These are phyloP conservation scores for Saururus chinensis DNA, from an alignment of 164 flowering plant species.

Conservation along the genomic window DNA sequence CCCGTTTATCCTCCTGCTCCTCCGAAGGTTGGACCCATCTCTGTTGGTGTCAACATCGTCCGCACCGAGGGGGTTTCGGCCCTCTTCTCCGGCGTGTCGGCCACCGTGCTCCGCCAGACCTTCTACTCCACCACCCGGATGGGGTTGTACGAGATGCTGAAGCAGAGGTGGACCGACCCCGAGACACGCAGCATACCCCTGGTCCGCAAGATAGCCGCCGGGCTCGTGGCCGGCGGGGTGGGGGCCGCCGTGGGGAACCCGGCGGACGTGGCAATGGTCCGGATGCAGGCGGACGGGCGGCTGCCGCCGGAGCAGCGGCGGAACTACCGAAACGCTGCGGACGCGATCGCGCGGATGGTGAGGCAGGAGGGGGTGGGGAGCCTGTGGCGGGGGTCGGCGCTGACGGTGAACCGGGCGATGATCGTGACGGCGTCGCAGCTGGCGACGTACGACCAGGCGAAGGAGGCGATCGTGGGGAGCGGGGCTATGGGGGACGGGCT, in stretches of 20 bases:
- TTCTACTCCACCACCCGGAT: constrained; percentile 82
- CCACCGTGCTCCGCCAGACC: constrained; percentile 74
- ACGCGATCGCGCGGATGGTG: constrained; percentile 56
- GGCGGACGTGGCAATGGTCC: constrained; percentile 83
- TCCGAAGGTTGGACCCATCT: constrained; percentile 27
- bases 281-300: constrained; percentile 93
- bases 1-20: constrained; percentile 16
- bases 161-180: constrained; percentile 67
- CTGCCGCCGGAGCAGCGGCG: constrained; percentile 64
- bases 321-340: constrained; percentile 66
- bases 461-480: constrained; percentile 53
- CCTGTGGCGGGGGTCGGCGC: constrained; percentile 86
- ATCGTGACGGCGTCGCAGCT: constrained; percentile 87
- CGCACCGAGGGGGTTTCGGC: constrained; percentile 55
- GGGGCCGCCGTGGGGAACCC: constrained; percentile 90
- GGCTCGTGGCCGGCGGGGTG: constrained; percentile 62
- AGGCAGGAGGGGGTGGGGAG: constrained; percentile 53
- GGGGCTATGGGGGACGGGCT: constrained; percentile 59
- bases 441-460: constrained; percentile 80
- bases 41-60: constrained; percentile 41
- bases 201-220: constrained; percentile 46
- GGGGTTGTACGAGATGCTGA: constrained; percentile 74
- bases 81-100: constrained; percentile 73
- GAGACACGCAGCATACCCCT: constrained; percentile 40
- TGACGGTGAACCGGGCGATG: constrained; percentile 90